Percentiles rank a stretch among this genome's conserved stretches.
These are phyloP conservation scores for Pezicula neosporulosa DNA, from an alignment of 2,329 filamentous ascomycete genomes.

Conservation along the genomic window DNA sequence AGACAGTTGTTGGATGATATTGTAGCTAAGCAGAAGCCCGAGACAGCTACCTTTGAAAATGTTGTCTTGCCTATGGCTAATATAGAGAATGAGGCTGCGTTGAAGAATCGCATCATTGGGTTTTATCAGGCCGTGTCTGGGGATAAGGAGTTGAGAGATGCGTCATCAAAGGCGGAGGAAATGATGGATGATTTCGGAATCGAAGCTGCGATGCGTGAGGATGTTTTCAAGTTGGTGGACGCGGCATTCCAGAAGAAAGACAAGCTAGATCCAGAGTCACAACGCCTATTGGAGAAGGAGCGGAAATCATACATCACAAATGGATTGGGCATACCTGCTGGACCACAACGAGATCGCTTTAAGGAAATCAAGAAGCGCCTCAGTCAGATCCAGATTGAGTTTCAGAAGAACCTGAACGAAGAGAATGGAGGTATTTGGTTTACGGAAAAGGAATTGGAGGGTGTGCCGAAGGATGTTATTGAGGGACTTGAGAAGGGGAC, in stretches of 20 bases:
- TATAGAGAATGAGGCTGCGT: slow-evolving; percentile 63
- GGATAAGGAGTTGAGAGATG: slow-evolving; percentile 65
- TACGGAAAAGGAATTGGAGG: slow-evolving; percentile 67
- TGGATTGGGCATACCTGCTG: slow-evolving; percentile 68
- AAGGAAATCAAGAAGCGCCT: slow-evolving; percentile 83
- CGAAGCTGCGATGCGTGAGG: slow-evolving; percentile 77
- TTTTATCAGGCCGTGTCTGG: slow-evolving; percentile 80
- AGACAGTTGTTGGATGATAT: slow-evolving; percentile 60
- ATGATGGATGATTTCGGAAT: slow-evolving; percentile 74
- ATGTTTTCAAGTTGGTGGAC: slow-evolving; percentile 68
- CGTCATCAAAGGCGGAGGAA: slow-evolving; percentile 73
- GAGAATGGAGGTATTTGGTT: slow-evolving; percentile 82
- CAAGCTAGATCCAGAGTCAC: slow-evolving; percentile 65
- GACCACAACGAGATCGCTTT: slow-evolving; percentile 71
- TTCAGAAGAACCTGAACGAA: slow-evolving; percentile 79
- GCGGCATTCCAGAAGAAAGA: slow-evolving; percentile 53
- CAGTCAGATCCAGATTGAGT: slow-evolving; percentile 69
- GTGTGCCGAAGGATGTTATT: slow-evolving; percentile 69
- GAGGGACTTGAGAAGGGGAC: slow-evolving; percentile 67
- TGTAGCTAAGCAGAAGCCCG: slow-evolving; percentile 50
- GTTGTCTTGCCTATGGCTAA: slow-evolving; percentile 63
- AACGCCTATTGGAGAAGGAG: slow-evolving; percentile 73
- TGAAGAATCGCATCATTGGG: slow-evolving; percentile 63
- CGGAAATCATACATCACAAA: slow-evolving; percentile 75
- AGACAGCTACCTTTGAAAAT: slow-evolving; percentile 49